Evolutionary conservation across 257 asterid genomes (phyloP), one percentile per base, ranked within the genome.

Genomic region (Cruciata laevipes): DNA sequence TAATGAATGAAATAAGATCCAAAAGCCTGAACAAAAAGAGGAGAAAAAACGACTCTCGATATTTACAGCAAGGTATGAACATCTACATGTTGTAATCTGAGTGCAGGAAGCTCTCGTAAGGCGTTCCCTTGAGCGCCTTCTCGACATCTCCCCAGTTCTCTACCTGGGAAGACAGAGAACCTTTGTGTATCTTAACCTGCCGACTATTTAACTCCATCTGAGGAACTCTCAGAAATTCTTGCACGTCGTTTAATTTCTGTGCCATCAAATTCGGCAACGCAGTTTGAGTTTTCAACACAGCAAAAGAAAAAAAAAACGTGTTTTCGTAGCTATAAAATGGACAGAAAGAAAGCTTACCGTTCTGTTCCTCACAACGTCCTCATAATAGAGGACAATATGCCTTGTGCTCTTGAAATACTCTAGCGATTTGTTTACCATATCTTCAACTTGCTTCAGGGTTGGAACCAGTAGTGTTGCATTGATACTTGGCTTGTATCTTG

Each of bases 131-230:
- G 47, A 93, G 96, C 4, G 85, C 70, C 72, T 81, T 85, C 67
- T 82, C 76, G 20, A 93, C 78, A 17, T 93, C 99, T 10, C 63
- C 84, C 99, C 99, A 93, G 33, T 90, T 93, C 40, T 82, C 95
- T 40, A 90, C 89, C 75, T 90, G 97, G 6, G 85, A 78, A 14
- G 96, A 82, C 65, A 93, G 65, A 2, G 95, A 65, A 21, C 97
- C 95, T 73, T 76, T 82, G 74, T 93, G 97, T 79, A 93, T 93
- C 85, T 90, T 93, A 75, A 93, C 95, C 69, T 93, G 99, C 10
- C 95, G 86, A 80, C 99, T 93, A 0, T 55, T 71, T 68, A 90
- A 80, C 25, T 85, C 79, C 78, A 65, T 83, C 57, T 7, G 72
- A 1, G 97, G 99, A 58, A 93, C 96, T 77, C 73, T 76, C 51